Percentiles rank a stretch among this genome's conserved stretches.
Evolutionary conservation across 2,329 filamentous ascomycete species (phyloP).

Genomic region (Tolypocladium ovalisporum): DNA sequence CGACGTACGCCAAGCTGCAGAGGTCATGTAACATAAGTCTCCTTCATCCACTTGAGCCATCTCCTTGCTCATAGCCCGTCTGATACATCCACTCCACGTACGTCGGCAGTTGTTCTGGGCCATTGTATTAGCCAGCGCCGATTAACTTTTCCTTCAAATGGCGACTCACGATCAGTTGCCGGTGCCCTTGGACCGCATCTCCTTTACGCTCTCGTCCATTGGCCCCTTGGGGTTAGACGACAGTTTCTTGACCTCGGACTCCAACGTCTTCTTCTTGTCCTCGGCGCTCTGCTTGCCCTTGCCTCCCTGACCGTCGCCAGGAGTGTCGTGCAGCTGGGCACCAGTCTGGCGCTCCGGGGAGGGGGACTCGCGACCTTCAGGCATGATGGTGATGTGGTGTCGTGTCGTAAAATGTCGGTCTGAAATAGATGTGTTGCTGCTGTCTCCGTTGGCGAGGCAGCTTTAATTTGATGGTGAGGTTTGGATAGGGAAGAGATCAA

Average conservation of each 20-base stretch:
- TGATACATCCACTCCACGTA: too few relatives aligned
- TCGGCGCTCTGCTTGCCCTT: slow-evolving; percentile 41
- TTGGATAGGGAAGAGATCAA: not conserved
- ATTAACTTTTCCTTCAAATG: not conserved
- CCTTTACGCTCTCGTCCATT: slow-evolving; percentile 48
- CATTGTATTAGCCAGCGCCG: not conserved
- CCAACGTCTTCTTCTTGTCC: slow-evolving; percentile 41
- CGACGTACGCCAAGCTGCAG: too few relatives aligned
- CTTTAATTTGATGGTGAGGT: not conserved
- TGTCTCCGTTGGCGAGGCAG: not conserved
- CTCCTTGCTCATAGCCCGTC: too few relatives aligned
- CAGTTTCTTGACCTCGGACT: slow-evolving; percentile 41
- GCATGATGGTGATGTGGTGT: slow-evolving; percentile 43
- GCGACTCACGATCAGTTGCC: slow-evolving; percentile 2
- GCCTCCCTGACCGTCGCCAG: slow-evolving; percentile 43
- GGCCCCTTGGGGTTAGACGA: slow-evolving; percentile 55
- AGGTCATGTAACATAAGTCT: too few relatives aligned
- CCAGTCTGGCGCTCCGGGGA: slow-evolving; percentile 57
- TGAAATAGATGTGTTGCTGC: not conserved
- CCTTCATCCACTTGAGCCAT: too few relatives aligned
- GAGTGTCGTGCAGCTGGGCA: slow-evolving; percentile 48
- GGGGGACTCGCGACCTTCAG: slow-evolving; percentile 69
- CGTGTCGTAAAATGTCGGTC: not conserved
- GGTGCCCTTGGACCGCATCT: slow-evolving; percentile 46
- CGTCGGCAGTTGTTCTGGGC: not conserved